phyloP scores from a whole-genome alignment of 2,329 filamentous ascomycete species.

The Alternaria sp. region DNA sequence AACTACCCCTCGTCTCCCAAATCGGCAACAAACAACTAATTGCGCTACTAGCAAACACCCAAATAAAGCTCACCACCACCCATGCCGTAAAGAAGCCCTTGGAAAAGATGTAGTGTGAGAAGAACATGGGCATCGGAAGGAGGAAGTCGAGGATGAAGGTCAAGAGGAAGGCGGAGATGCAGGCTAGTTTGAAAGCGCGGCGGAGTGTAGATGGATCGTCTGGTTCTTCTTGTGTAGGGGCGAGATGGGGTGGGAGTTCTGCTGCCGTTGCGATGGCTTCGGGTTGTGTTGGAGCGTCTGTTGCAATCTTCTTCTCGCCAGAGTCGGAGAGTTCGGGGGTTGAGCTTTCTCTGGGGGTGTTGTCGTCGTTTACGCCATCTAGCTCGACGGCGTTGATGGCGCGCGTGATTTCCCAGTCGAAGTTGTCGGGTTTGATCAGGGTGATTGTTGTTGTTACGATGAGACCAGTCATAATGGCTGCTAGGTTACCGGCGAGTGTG shows the following conservation, averaged over 20 bases:
- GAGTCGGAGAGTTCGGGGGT: conserved; percentile 11
- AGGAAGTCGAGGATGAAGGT: conserved; percentile 52
- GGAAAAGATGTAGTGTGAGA: conserved; percentile 50
- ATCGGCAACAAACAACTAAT: conserved; percentile 52
- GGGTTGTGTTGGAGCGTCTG: neutral
- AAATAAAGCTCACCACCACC: conserved; percentile 52
- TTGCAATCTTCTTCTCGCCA: conserved; percentile 15
- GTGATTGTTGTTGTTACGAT: conserved; percentile 45
- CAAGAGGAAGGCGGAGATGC: conserved; percentile 45
- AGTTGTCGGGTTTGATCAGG: conserved; percentile 44
- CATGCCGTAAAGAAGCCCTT: conserved; percentile 51
- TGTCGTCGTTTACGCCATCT: conserved; percentile 14
- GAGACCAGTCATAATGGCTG: conserved; percentile 42
- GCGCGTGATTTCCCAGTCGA: conserved; percentile 50
- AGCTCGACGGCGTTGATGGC: conserved; percentile 43
- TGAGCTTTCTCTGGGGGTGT: conserved; percentile 7
- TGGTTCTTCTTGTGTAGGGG: conserved; percentile 21
- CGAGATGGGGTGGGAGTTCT: conserved; percentile 25
- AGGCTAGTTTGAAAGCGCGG: conserved; percentile 48
- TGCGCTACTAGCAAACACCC: conserved; percentile 50
- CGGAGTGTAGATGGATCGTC: conserved; percentile 42
- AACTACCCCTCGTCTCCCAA: conserved; percentile 50
- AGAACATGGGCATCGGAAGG: conserved; percentile 52
- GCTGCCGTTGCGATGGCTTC: neutral
- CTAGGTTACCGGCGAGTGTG: conserved; percentile 50